phyloP scores from a whole-genome alignment of 2,329 filamentous ascomycete genomes.

The Clonostachys sp. region DNA sequence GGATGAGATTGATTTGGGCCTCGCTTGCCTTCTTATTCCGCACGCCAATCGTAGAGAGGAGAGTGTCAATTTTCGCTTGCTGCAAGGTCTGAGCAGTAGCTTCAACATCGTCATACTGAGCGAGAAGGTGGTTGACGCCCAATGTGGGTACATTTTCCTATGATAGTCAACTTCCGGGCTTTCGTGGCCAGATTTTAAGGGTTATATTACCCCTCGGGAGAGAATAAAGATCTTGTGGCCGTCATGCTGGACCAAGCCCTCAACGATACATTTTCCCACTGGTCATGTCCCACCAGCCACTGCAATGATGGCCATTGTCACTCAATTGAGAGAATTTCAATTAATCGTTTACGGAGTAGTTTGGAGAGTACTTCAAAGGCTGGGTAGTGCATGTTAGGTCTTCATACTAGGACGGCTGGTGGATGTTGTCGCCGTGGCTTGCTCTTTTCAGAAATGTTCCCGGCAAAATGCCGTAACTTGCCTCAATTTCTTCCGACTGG shows the following conservation, averaged over 20 bases:
- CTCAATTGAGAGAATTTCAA: too few species aligned
- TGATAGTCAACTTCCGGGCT: background rate
- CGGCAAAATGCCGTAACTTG: too few species aligned
- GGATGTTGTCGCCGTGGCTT: too few species aligned
- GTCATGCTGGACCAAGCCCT: background rate
- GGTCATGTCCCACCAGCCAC: background rate
- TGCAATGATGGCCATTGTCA: background rate
- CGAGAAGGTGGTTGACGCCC: background rate
- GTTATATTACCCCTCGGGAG: background rate
- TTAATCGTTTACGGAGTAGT: too few species aligned
- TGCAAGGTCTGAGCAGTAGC: background rate
- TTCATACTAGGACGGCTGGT: too few species aligned
- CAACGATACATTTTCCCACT: background rate
- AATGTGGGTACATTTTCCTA: background rate
- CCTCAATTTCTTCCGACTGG: too few species aligned
- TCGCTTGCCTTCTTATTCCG: slow-evolving; percentile 6
- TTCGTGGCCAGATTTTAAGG: background rate
- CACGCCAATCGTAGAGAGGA: slow-evolving; percentile 11
- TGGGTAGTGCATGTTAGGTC: rapidly evolving
- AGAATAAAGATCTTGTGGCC: background rate
- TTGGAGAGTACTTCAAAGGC: too few species aligned
- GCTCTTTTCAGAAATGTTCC: too few species aligned
- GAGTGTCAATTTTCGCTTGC: background rate
- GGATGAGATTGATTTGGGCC: slow-evolving; percentile 10
- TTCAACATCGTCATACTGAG: background rate